Percentiles rank a stretch among this genome's conserved stretches.
phyloP scores from a whole-genome alignment of 805 yeast species.

The Gaillardinia entomophila region DNA sequence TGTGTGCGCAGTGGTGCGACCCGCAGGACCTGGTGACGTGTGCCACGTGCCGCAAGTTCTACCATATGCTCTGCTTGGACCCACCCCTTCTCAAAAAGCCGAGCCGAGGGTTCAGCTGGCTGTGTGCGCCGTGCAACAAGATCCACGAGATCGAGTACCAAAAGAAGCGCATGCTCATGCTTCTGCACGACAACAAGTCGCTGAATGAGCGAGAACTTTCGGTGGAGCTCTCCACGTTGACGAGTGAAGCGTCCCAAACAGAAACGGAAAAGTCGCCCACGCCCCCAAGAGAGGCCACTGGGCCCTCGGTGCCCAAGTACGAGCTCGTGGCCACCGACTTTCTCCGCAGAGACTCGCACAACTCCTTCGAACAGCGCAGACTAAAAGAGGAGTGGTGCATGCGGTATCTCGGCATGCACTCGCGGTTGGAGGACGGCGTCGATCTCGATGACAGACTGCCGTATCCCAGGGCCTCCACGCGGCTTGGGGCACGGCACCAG shows the following conservation, averaged over 20 bases:
- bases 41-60: conserved; percentile 64
- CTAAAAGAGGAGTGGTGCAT: conserved; percentile 74
- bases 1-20: conserved; percentile 83
- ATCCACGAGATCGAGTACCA: conserved; percentile 43
- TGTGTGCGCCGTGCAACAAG: conserved; percentile 75
- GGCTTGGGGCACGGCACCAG: conserved; percentile 72
- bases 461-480: conserved; percentile 72
- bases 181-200: conserved; percentile 36
- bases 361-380: conserved; percentile 43
- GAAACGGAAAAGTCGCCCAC: conserved; percentile 2
- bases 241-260: too few species aligned
- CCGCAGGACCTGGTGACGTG: conserved; percentile 67
- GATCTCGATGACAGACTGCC: conserved; percentile 70
- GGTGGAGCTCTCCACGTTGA: conserved; percentile 6
- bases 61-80: conserved; percentile 78
- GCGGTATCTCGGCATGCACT: conserved; percentile 72
- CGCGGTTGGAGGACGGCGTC: conserved; percentile 68
- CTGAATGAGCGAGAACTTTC: conserved; percentile 32
- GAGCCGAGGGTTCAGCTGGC: conserved; percentile 84
- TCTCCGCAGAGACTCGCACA: conserved; percentile 37
- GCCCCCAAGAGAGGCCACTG: background rate
- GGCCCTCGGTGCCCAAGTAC: conserved; percentile 38
- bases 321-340: conserved; percentile 55
- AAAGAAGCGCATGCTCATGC: conserved; percentile 33
- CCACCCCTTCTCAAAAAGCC: conserved; percentile 82